Evolutionary conservation across 257 asterid species (phyloP), one percentile per base, ranked within the genome.

Genomic region (Schizonepeta tenuifolia): DNA sequence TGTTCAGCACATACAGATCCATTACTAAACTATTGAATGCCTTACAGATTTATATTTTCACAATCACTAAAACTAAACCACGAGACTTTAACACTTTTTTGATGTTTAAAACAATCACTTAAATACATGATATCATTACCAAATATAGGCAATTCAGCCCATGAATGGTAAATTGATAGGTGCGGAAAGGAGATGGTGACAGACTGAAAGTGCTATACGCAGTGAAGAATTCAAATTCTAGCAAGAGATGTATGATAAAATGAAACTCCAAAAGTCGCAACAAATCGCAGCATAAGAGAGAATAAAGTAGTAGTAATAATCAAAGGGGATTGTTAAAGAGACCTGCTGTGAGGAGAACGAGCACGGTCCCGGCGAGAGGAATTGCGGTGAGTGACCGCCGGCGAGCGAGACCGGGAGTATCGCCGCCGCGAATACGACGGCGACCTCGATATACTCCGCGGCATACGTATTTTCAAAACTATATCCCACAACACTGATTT

Each of bases 391-490:
- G 35, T 67, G 58, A 71, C 85, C 77, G 81, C 85, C n/a, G 97
- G 97, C 20, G 96, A 87, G 24, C 89, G 89, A 31, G 97, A 91
- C 17, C 85, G 95, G 55, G 96, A 87, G 78, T 86, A 67, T 44
- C 89, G 86, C 77, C 93, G 79, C 82, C 88, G 71, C 47, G 89
- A 80, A 65, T 89, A 82, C 70, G 93, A 87, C 85, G 95, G 95
- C 72, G 97, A 89, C 85, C 86, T 75, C 33, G 97, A 91, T 60
- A 84, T 31, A 76, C 92, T 89, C 76, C 93, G 86, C 43, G 83
- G 83, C 90, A 83, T 85, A 2, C 65, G 61, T 71, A 28, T 24
- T 69, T 49, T 56, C 22, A 33, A 17, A 77, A 65, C 7, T 47
- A n/a, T n/a, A n/a, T n/a, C n/a, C n/a, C n/a, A n/a, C n/a, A 21